These are phyloP conservation scores for Pulveroboletus sp. DNA, from an alignment of 768 basidiomycete species.

Conservation along the genomic window DNA sequence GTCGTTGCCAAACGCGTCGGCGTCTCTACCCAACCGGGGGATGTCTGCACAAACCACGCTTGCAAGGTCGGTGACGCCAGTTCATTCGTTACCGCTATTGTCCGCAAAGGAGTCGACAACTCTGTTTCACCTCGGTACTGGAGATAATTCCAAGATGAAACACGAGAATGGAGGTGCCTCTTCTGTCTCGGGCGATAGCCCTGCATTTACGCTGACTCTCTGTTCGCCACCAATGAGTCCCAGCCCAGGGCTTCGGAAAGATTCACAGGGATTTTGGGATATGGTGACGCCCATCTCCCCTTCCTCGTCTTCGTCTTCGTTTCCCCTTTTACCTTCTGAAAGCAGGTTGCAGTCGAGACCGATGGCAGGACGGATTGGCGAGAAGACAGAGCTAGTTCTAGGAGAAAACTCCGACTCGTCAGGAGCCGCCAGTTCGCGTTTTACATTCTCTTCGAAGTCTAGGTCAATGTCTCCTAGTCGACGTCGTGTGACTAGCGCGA, in stretches of 20 bases:
- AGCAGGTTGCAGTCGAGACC: neutral
- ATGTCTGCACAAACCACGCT: conserved; percentile 12
- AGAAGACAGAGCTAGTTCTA: neutral
- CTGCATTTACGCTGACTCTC: conserved; percentile 5
- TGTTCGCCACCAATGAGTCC: conserved; percentile 10
- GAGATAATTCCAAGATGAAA: conserved; percentile 3
- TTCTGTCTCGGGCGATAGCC: conserved; percentile 1
- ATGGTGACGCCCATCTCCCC: conserved; percentile 14
- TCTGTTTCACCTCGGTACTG: neutral
- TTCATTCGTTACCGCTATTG: neutral
- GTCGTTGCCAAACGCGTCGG: neutral
- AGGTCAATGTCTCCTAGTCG: conserved; percentile 17
- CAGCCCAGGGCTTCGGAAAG: conserved; percentile 14
- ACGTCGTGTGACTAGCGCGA: neutral
- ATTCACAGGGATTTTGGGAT: conserved; percentile 29
- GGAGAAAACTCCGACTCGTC: neutral
- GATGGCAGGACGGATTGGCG: conserved; percentile 1
- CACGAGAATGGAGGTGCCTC: neutral
- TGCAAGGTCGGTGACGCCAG: conserved; percentile 6
- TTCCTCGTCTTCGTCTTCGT: conserved; percentile 15
- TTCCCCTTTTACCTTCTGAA: conserved; percentile 13
- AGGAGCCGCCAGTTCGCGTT: neutral
- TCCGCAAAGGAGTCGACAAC: neutral
- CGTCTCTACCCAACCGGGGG: neutral
- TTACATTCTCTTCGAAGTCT: conserved; percentile 6